phyloP scores from a whole-genome alignment of 805 yeast species.

The Ascoidea tarda region DNA sequence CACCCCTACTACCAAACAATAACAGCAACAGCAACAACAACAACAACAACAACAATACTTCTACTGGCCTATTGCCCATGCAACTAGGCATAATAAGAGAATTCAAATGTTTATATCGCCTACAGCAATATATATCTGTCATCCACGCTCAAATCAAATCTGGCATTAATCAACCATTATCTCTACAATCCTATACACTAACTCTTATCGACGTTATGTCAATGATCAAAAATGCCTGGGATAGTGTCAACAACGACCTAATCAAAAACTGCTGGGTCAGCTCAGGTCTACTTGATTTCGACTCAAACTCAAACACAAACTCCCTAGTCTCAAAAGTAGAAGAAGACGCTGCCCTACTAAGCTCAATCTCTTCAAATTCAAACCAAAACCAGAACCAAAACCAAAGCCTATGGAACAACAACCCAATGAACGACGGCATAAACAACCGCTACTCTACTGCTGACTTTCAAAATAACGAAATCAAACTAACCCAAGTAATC shows the following conservation, averaged over 20 bases:
- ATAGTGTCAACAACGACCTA: constrained; percentile 20
- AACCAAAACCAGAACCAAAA: not conserved
- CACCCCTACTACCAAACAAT: not conserved
- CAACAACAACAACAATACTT: constrained; percentile 8
- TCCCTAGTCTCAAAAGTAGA: not conserved
- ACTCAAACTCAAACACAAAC: constrained; percentile 5
- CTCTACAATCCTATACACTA: constrained; percentile 26
- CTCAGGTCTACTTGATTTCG: constrained; percentile 9
- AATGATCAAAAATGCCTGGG: constrained; percentile 46
- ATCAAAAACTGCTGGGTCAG: constrained; percentile 16
- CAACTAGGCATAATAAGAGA: constrained; percentile 52
- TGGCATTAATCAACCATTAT: constrained; percentile 11
- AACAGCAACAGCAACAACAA: not conserved
- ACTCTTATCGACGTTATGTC: constrained; percentile 43
- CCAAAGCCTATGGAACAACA: not conserved
- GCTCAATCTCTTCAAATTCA: not conserved
- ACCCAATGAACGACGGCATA: constrained; percentile 10
- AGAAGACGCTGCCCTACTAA: not conserved
- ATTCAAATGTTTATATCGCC: constrained; percentile 41
- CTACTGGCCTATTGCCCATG: constrained; percentile 35
- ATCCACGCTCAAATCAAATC: constrained; percentile 11
- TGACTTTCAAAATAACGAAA: constrained; percentile 19
- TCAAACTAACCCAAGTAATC: constrained; percentile 29
- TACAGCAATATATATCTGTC: constrained; percentile 32
- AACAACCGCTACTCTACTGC: constrained; percentile 11